phyloP scores from a whole-genome alignment of 352 stramenopile genomes.

The Phytophthora sojae region DNA sequence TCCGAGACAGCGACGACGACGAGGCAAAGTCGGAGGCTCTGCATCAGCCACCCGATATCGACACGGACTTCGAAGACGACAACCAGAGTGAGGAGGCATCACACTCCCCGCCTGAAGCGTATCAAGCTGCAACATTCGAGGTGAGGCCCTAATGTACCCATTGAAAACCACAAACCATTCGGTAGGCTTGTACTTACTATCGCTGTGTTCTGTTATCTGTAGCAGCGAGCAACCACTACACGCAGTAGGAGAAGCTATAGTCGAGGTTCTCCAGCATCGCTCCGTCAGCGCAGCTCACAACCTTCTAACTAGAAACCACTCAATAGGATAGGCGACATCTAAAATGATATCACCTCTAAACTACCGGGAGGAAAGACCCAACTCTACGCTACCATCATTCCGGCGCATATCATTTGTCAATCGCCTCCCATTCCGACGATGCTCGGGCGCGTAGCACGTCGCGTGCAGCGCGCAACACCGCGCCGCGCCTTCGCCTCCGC shows the following conservation, averaged over 20 bases:
- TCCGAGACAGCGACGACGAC: slow-evolving; percentile 32
- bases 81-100: slow-evolving; percentile 17
- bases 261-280: slow-evolving; percentile 2
- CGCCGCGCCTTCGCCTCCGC: slow-evolving; percentile 21
- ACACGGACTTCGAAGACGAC: slow-evolving; percentile 17
- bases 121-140: slow-evolving; percentile 31
- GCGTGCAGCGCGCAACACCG: slow-evolving; percentile 13
- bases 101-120: slow-evolving; percentile 15
- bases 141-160: slow-evolving; percentile 12
- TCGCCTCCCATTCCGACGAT: slow-evolving; percentile 26
- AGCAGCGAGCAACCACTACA: slow-evolving; percentile 12
- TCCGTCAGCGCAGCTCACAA: slow-evolving; percentile 17
- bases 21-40: slow-evolving; percentile 23
- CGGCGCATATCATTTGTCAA: slow-evolving; percentile 7
- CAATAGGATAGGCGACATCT: slow-evolving; percentile 32
- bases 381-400: slow-evolving; percentile 21
- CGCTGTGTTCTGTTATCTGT: not conserved
- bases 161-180: not conserved
- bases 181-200: slow-evolving; percentile 4
- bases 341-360: slow-evolving; percentile 7
- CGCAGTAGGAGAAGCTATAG: slow-evolving; percentile 5
- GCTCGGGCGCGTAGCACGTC: slow-evolving; percentile 26
- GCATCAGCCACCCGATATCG: not conserved
- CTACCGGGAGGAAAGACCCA: slow-evolving; percentile 11
- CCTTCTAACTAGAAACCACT: not conserved